Conservation (phyloP, 352 stramenopile species). For the Paralagenidium karlingii region DNA sequence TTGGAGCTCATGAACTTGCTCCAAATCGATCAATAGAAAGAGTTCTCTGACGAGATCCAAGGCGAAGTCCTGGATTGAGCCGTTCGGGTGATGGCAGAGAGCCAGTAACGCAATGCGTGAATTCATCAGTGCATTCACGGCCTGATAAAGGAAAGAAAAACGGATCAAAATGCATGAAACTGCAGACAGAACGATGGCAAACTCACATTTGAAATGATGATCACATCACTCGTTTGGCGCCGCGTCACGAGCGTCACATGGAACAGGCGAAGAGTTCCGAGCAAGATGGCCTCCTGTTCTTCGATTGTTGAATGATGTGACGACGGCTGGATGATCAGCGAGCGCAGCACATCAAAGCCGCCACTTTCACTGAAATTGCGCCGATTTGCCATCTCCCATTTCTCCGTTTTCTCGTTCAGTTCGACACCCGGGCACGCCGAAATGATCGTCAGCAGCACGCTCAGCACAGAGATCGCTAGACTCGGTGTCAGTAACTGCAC, state of each 20-base stretch:
- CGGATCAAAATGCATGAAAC: background rate
- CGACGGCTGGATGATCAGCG: conserved; percentile 44
- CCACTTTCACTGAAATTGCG: conserved; percentile 60
- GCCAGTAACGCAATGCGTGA: conserved; percentile 49
- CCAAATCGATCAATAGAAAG: conserved; percentile 53
- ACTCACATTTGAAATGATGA: conserved; percentile 31
- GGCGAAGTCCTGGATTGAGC: conserved; percentile 29
- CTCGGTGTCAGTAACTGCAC: conserved; percentile 32
- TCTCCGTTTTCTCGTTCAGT: conserved; percentile 42
- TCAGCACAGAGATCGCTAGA: conserved; percentile 37
- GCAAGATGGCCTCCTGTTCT: conserved; percentile 23
- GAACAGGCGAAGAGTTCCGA: conserved; percentile 43
- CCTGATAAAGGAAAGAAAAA: conserved; percentile 5
- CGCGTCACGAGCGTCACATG: conserved; percentile 46
- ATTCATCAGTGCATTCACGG: conserved; percentile 48
- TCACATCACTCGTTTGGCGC: conserved; percentile 25
- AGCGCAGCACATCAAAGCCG: conserved; percentile 53
- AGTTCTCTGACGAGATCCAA: conserved; percentile 66
- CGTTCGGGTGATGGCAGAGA: conserved; percentile 40
- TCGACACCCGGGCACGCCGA: conserved; percentile 35
- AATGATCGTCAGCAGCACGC: conserved; percentile 51
- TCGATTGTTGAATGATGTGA: too few relatives aligned
- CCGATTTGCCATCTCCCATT: conserved; percentile 63
- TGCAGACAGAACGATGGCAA: background rate
- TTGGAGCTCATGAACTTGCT: conserved; percentile 68